Evolutionary conservation across 495 filamentous ascomycete genomes (phyloP).

Genomic region (Aspergillus incahuasiensis): DNA sequence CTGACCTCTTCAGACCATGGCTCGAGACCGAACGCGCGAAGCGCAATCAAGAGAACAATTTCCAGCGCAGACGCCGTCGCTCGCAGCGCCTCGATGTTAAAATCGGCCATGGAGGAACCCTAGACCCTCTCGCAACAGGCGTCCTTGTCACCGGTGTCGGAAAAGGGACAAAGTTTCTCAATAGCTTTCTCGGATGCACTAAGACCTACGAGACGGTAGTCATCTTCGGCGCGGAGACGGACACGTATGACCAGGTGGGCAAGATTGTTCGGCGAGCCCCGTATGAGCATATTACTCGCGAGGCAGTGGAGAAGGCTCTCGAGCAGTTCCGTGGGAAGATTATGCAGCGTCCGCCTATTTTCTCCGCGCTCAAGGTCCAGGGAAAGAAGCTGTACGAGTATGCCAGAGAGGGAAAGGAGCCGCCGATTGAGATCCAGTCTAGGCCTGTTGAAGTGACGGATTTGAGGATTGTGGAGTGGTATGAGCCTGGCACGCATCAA

Average conservation of each 20-base stretch:
- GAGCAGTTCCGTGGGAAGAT: conserved; percentile 75
- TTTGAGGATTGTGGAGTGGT: conserved; percentile 81
- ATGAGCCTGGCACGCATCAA: conserved; percentile 74
- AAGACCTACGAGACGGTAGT: conserved; percentile 90
- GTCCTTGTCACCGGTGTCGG: conserved; percentile 86
- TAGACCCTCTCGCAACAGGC: conserved; percentile 91
- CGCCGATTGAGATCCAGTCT: conserved; percentile 77
- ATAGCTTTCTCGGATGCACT: conserved; percentile 74
- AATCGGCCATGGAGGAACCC: conserved; percentile 92
- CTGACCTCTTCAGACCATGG: conserved; percentile 68
- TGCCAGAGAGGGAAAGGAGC: conserved; percentile 78
- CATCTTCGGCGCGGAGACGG: conserved; percentile 87
- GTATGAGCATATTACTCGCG: conserved; percentile 73
- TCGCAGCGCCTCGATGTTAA: conserved; percentile 65
- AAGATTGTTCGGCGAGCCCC: conserved; percentile 69
- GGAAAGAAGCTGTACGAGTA: conserved; percentile 96
- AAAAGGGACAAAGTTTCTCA: conserved; percentile 77
- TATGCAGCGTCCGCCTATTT: conserved; percentile 87
- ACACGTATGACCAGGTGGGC: conserved; percentile 82
- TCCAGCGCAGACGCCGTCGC: conserved; percentile 54
- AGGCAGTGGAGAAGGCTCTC: conserved; percentile 72
- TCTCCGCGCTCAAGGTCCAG: conserved; percentile 84
- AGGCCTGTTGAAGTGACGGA: conserved; percentile 70
- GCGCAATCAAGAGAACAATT: conserved; percentile 48
- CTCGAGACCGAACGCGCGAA: conserved; percentile 52